Base-by-base conservation (phyloP, 1,284 basidiomycete genomes). In the Erythrobasidium hasegawianum region DNA sequence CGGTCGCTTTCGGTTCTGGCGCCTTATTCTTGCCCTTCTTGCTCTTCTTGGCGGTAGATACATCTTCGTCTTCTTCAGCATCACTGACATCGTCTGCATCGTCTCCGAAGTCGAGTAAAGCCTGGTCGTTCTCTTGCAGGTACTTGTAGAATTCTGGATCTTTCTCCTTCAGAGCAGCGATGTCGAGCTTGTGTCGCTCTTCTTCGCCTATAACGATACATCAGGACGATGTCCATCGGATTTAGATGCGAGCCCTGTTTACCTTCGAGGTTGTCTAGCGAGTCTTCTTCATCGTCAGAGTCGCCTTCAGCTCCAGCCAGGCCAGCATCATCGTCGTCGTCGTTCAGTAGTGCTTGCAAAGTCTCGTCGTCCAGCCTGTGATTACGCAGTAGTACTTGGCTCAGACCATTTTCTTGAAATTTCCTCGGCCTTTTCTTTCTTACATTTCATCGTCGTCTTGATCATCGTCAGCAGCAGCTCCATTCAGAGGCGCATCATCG, bases 91-190 rank as follows among this genome's bases (percentile, higher is more conserved):
- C 80, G 7, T 68, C 71, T 45, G 69, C 75, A 33, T 69, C 68
- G 24, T 64, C 68, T 29, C 72, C 72, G 76, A 98, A 98, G 1
- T 90, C 81, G 5, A 98, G 82, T 33, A 98, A 80, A 60, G 93
- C 91, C 64, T 83, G 81, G 78, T 98, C 95, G 76, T 98, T 95
- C 79, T 97, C 91, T 80, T 96, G 87, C 7, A 98, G 82, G 76
- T 96, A 98, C 78, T 96, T 93, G 86, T 86, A 98, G 80, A 98
- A 98, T 74, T 97, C 95, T 18, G 95, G 95, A 77, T 98, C 96
- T 77, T 90, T 95, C 78, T 95, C 88, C 13, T 89, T 89, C 43
- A 98, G 83, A 74, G 90, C 87, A 55, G 89, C 87, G n/a, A 98
- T 84, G 64, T 97, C 88, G 53, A 85, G 77, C 53, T 89, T 79